These are phyloP conservation scores for Craspedostauros australis DNA, from an alignment of 108 stramenopile species.

Conservation along the genomic window DNA sequence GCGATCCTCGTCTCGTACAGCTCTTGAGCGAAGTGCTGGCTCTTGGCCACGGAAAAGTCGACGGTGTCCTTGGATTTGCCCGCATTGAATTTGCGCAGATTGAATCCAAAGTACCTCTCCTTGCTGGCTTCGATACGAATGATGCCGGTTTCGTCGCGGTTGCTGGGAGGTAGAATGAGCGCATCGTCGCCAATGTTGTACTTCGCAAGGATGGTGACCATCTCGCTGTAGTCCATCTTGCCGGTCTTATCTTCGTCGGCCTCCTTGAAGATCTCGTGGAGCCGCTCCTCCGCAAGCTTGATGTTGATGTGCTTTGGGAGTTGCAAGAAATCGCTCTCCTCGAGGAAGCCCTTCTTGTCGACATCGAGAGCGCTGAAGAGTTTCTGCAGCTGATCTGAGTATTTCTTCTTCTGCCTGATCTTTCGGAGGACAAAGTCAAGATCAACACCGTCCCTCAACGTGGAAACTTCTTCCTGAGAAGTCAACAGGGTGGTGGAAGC, in stretches of 20 bases:
- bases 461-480: no score
- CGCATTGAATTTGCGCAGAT: slow-evolving; percentile 36
- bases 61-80: slow-evolving; percentile 22
- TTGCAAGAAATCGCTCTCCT: slow-evolving; percentile 34
- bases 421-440: slow-evolving; percentile 27
- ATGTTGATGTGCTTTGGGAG: slow-evolving; percentile 23
- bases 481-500: no score
- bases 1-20: slow-evolving; percentile 76
- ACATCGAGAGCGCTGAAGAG: slow-evolving; percentile 43
- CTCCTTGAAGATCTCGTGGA: slow-evolving; percentile 28
- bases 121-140: slow-evolving; percentile 41
- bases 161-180: slow-evolving; percentile 32
- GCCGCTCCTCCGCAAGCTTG: slow-evolving; percentile 15
- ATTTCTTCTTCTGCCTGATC: slow-evolving; percentile 32
- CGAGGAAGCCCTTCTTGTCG: slow-evolving; percentile 35
- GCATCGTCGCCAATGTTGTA: slow-evolving; percentile 16
- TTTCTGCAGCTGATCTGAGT: slow-evolving; percentile 16
- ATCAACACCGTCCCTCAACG: no score
- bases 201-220: slow-evolving; percentile 7
- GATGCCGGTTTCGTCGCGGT: slow-evolving; percentile 50
- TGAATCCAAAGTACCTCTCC: slow-evolving; percentile 68
- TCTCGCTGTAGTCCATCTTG: slow-evolving; percentile 30
- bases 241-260: slow-evolving; percentile 36
- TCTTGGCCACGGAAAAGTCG: slow-evolving; percentile 37
- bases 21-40: slow-evolving; percentile 47